Base-by-base conservation (phyloP, 2,329 filamentous ascomycete genomes). In the Pseudogymnoascus sp. region DNA sequence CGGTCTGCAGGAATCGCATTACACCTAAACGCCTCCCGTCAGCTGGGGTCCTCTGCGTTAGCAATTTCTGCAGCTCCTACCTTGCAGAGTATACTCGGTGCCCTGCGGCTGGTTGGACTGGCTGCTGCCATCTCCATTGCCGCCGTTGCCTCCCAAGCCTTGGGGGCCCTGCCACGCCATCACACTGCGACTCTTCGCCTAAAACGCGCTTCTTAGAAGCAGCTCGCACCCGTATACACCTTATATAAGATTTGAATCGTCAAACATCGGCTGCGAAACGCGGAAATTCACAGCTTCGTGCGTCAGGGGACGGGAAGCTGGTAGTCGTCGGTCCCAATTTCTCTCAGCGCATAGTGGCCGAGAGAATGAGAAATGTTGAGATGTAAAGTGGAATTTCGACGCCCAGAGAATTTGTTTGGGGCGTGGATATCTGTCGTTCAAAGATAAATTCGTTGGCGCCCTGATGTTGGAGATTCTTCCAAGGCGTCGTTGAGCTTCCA, bases 1-100 rank as follows among this genome's bases (percentile, higher is more conserved):
- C 93, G 58, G 94, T 94, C 78, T 99, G 94, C 39, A 99, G 85
- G 75, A 99, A 99, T 76, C 94, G 92, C 94, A 99, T 99, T 38
- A 99, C 94, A 73, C 94, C 91, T 94, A 69, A 96, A 39, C 96
- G 91, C 71, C 91, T 88, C 92, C 68, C 64, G 62, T 41, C 45
- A 64, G 52, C 28, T 60, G 42, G 35, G 30, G 58, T 39, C 1
- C 38, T 25, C 65, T 23, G 14, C 38, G 33, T 60, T 61, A 55
- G 38, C 35, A 52, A 33, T 28, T 19, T 30, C 45, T 62, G 5
- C 16, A 59, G 35, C 19, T 60, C 66, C 65, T 73, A 89, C 86
- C 87, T 79, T 89, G 87, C 67, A 90, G 74, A 62, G 87, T 89
- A 72, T 90, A 90, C 72, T 89, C 87, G 3, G 87, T 89, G 64